Base-by-base conservation (phyloP, 768 basidiomycete species). In the Fomitopsis pulvina region DNA sequence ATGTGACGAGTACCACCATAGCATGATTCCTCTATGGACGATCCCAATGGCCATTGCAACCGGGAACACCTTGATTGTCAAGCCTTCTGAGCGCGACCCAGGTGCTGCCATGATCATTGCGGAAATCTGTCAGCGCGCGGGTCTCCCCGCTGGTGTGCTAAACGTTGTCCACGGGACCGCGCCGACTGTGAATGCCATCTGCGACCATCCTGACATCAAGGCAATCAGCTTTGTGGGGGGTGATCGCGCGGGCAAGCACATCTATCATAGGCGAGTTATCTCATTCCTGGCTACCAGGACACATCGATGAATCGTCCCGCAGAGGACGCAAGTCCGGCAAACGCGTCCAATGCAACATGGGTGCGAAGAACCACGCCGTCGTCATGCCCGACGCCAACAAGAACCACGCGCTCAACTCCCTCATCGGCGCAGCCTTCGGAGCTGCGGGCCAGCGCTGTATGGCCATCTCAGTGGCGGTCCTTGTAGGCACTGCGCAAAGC, bases 101-200 rank as follows among this genome's bases (percentile, higher is more conserved):
- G 95, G 95, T 42, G 95, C 96, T 12, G 86, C 92, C 5, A 93
- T 96, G 87, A 95, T 99, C 48, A 92, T 99, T 53, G 92, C 93
- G 27, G 95, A 99, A 68, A 77, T 97, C 3, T 92, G 90, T 62
- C 81, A 90, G 66, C 81, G 81, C 47, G 92, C 95, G 49, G 86
- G 87, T 25, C 69, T 92, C 27, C 89, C 89, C n/a, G 67, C 81
- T 22, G 93, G 94, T 54, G 92, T 97, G 26, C 71, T 99, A 49
- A 94, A 92, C 60, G 74, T 96, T 41, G 85, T 98, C 12, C 94
- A 99, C 60, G 95, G 95, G 16, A 83, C 85, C 7, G 82, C 86
- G 25, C 81, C 85, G 1, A 92, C 92, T 2, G 95, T 99, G 41
- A 95, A 97, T 58, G 79, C 85, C 11, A 92, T 99, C 45, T 97